Conservation (phyloP, 169 alveolate species). For the Babesia divergens region DNA sequence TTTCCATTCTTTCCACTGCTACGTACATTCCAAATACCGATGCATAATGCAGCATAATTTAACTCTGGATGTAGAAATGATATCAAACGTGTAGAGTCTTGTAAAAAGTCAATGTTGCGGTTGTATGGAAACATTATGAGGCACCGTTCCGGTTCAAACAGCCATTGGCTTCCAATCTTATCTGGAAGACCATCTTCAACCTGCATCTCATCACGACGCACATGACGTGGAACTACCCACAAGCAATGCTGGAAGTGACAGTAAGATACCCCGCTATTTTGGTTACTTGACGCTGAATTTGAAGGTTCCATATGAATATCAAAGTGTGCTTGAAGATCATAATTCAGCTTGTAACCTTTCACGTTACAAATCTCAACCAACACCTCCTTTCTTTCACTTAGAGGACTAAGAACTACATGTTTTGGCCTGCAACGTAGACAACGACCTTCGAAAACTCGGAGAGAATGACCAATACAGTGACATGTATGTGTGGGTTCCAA, state of each 20-base stretch:
- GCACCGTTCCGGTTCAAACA: conserved; percentile 45
- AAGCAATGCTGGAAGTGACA: conserved; percentile 34
- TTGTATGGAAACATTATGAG: conserved; percentile 53
- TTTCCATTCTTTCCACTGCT: not conserved
- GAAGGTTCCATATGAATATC: conserved; percentile 17
- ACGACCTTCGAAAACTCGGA: conserved; percentile 53
- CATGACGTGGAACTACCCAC: conserved; percentile 59
- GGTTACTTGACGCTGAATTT: not conserved
- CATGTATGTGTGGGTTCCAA: conserved; percentile 7
- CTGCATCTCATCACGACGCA: not conserved
- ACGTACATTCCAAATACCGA: conserved; percentile 58
- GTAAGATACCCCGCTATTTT: not conserved
- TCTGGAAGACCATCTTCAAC: conserved; percentile 1
- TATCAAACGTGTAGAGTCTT: conserved; percentile 32
- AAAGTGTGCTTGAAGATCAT: conserved; percentile 61
- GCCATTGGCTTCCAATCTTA: conserved; percentile 46
- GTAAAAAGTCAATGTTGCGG: conserved; percentile 34
- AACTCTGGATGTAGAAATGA: conserved; percentile 62
- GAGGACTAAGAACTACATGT: conserved; percentile 23
- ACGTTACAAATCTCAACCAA: conserved; percentile 7
- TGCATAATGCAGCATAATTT: conserved; percentile 50
- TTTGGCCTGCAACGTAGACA: conserved; percentile 3
- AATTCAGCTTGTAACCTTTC: conserved; percentile 50
- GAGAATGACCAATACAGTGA: conserved; percentile 53
- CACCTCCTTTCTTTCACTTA: conserved; percentile 30